Percentiles rank a stretch among this genome's conserved stretches.
phyloP scores from a whole-genome alignment of 2,329 filamentous ascomycete genomes.

The Pestalotiopsis sp. region DNA sequence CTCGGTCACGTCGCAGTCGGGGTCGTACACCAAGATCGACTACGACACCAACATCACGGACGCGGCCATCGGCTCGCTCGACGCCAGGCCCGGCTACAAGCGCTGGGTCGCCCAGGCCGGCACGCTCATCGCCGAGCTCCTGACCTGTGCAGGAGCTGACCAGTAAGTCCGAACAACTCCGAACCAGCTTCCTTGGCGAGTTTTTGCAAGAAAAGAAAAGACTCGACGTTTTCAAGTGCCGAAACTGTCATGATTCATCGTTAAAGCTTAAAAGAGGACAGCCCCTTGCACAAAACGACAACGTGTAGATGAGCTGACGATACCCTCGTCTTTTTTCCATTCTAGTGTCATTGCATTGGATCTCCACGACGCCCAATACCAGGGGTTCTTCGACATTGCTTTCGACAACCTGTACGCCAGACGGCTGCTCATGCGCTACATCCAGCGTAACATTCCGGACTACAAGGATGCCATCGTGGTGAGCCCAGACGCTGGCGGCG shows the following conservation, averaged over 20 bases:
- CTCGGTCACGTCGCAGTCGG: constrained; percentile 42
- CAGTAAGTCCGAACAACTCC: constrained; percentile 60
- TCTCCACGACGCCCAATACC: constrained; percentile 92
- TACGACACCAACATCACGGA: constrained; percentile 62
- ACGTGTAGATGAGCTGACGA: background rate
- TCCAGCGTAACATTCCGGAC: constrained; percentile 80
- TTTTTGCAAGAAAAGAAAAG: background rate
- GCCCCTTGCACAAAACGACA: background rate
- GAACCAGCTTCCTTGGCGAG: constrained; percentile 1
- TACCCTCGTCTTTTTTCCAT: background rate
- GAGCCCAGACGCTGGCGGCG: constrained; percentile 93
- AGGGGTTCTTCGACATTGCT: constrained; percentile 98
- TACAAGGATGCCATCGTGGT: constrained; percentile 89
- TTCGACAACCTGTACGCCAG: constrained; percentile 96
- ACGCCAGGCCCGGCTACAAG: constrained; percentile 91
- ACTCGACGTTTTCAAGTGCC: background rate
- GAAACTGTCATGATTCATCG: constrained; percentile 1
- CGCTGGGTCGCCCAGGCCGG: constrained; percentile 98
- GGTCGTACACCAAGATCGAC: constrained; percentile 65
- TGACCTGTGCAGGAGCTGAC: constrained; percentile 94
- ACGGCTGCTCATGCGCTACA: constrained; percentile 70
- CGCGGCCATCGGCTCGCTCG: constrained; percentile 53
- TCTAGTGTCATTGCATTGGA: constrained; percentile 88
- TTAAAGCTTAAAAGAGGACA: background rate
- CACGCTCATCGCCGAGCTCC: constrained; percentile 88